Conservation (phyloP, 305 asterid species). For the Fraxinus floribunda region DNA sequence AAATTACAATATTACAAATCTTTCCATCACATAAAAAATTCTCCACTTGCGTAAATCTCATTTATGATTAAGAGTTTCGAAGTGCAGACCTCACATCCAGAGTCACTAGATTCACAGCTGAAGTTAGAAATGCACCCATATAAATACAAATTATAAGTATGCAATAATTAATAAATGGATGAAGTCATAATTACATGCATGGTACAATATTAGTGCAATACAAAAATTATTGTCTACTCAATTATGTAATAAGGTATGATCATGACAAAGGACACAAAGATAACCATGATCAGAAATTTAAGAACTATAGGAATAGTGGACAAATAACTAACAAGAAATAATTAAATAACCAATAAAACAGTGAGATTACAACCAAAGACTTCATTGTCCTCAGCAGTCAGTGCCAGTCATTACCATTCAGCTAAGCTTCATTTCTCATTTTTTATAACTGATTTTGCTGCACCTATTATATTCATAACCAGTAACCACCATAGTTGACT, state of each 20-base stretch:
- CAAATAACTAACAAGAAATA: background rate
- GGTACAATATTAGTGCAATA: background rate
- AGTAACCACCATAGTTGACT: background rate
- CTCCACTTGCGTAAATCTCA: background rate
- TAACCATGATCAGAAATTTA: background rate
- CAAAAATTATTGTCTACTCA: background rate
- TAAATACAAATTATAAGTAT: background rate
- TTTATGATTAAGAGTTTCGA: background rate
- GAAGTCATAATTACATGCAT: background rate
- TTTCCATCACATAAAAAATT: background rate
- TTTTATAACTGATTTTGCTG: background rate
- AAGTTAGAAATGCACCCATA: background rate
- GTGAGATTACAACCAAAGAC: background rate
- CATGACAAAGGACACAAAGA: background rate
- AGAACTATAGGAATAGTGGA: background rate
- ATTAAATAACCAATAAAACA: background rate
- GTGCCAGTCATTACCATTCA: background rate
- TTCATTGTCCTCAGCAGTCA: background rate
- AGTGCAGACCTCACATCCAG: background rate
- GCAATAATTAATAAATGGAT: background rate
- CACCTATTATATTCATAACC: background rate
- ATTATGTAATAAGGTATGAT: background rate
- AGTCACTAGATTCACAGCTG: background rate
- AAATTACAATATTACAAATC: background rate
- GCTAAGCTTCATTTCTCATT: background rate